A percentile compares a stretch with the other conserved stretches of the same genome.
Conservation (phyloP, 176 grass and related monocot genomes). For the Avena sativa region DNA sequence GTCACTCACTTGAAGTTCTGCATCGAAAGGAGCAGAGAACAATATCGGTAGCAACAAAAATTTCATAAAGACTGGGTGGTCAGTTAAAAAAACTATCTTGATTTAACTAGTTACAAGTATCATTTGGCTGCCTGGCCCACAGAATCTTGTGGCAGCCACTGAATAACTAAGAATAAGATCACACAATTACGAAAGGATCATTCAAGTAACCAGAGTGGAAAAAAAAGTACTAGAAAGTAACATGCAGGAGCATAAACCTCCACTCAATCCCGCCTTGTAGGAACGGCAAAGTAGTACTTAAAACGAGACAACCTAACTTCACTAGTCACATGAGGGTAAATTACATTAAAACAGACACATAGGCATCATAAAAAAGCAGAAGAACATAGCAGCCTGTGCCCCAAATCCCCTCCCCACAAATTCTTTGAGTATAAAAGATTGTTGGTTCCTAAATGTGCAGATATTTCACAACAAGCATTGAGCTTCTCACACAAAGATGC, state of each 20-base stretch:
- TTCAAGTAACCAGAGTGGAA: not conserved
- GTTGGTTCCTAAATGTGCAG: not conserved
- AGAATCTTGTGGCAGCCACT: not conserved
- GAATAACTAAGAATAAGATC: not conserved
- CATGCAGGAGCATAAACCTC: not conserved
- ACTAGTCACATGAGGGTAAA: no score
- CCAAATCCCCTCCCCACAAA: not conserved
- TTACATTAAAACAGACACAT: not conserved
- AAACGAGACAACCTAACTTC: no score
- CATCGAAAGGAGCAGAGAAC: constrained; percentile 3
- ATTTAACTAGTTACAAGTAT: not conserved
- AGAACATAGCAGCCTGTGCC: not conserved
- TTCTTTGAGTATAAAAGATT: not conserved
- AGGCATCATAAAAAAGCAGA: not conserved
- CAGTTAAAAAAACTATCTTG: not conserved
- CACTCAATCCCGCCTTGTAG: no score
- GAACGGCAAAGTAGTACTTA: no score
- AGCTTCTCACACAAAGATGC: not conserved
- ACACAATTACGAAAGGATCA: not conserved
- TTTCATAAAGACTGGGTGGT: not conserved
- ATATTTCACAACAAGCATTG: not conserved
- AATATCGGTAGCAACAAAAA: constrained; percentile 12
- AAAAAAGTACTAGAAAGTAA: not conserved
- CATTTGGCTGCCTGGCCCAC: not conserved
- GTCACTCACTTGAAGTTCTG: constrained; percentile 52